Evolutionary conservation across 164 flowering plant genomes (phyloP), one percentile per base, ranked within the genome.

Genomic region (Cinnamomum micranthum): DNA sequence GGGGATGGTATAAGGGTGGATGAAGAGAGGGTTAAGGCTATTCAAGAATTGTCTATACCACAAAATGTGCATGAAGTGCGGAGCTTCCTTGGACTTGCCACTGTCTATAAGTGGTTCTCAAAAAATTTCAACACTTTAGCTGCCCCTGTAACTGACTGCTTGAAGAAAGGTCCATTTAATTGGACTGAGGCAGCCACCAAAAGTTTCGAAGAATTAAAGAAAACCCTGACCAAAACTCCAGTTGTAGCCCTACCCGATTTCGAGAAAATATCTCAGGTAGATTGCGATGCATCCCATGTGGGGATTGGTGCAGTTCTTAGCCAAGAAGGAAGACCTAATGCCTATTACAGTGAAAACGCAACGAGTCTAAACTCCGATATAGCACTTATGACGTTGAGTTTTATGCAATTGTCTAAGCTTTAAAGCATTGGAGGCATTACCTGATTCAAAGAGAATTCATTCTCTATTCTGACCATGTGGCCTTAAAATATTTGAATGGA

Each of bases 71-170:
- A 28, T 1, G 50, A 35, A 11, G 74, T 31, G 15, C 1, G 2
- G 4, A 31, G 74, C 22, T 72, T 72, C 41, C 68, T 20, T 72
- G 52, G 74, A 6, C 22, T 62, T 13, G 67, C 74, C 10, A 27
- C 74, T 60, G 63, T 72, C 19, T 63, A 72, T 2, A 11, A 2
- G 5, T 4, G 25, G 17, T 72, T 72, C 74, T n/a, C 63, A 19
- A 17, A 20, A n/a, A 60, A 63, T 63, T 72, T 72, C 50, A 72
- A 68, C 35, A 72, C 68, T 35, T 0, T 35, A 35, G 47, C 10
- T 0, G 24, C 4, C 52, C 15, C 50, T 11, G 20, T 33, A 3
- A 33, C 27, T 33, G 9, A 35, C 4, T 17, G 2, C 51, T 31
- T 33, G 13, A 33, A 41, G 47, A 41, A 15, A 28, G 60, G 12